Percentiles rank a stretch among this genome's conserved stretches.
These are phyloP conservation scores for Xylaria sp. DNA, from an alignment of 2,329 filamentous ascomycete species.

Conservation along the genomic window DNA sequence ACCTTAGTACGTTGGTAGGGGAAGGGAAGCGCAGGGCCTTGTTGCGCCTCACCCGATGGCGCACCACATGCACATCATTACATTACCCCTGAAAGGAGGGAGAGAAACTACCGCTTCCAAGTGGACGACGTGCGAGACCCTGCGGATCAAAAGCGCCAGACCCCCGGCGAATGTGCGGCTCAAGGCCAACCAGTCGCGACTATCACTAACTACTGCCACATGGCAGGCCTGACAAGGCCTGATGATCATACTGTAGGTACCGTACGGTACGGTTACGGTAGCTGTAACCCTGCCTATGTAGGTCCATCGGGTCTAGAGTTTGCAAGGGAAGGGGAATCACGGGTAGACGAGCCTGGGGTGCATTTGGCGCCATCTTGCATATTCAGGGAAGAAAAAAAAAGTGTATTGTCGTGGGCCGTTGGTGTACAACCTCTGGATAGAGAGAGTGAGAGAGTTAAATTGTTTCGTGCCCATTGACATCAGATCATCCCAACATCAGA, in stretches of 20 bases:
- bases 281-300: conserved; percentile 14
- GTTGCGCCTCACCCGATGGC: conserved; percentile 35
- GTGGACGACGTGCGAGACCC: conserved; percentile 20
- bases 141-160: conserved; percentile 18
- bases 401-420: conserved; percentile 11
- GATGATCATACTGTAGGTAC: conserved; percentile 3
- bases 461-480: conserved; percentile 22
- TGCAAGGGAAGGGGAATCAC: conserved; percentile 15
- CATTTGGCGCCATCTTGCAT: conserved; percentile 36
- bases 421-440: conserved; percentile 12
- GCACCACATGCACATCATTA: conserved; percentile 23
- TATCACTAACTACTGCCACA: conserved; percentile 27
- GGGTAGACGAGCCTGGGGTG: conserved; percentile 32
- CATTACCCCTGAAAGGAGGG: conserved; percentile 24
- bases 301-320: conserved; percentile 18
- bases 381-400: neutral
- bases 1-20: neutral
- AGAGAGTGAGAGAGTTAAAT: neutral
- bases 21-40: conserved; percentile 9
- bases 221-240: conserved; percentile 25
- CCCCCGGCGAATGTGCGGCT: conserved; percentile 27
- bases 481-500: conserved; percentile 34
- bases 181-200: conserved; percentile 25
- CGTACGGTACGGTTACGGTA: neutral
- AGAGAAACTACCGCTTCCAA: conserved; percentile 6